These are phyloP conservation scores for Auricularia sp. DNA, from an alignment of 768 basidiomycete species.

Conservation along the genomic window DNA sequence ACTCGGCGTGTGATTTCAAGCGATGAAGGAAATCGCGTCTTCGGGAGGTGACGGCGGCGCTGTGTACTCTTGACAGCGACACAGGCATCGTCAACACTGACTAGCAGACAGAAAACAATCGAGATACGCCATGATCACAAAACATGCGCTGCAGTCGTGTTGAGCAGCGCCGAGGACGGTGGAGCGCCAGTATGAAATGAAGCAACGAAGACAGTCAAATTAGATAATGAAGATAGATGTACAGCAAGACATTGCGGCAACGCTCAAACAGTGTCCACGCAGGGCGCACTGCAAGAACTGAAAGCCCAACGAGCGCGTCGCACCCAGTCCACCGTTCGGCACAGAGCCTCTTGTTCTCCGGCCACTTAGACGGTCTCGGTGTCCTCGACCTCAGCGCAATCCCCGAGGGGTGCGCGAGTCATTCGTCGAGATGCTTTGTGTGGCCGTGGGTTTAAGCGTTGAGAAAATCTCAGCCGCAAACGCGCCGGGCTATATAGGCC, in stretches of 20 bases:
- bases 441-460: constrained; percentile 58
- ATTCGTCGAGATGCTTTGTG: constrained; percentile 84
- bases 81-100: too few species aligned
- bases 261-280: constrained; percentile 60
- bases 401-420: constrained; percentile 51
- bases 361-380: constrained; percentile 76
- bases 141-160: too few species aligned
- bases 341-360: constrained; percentile 48
- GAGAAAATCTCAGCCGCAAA: constrained; percentile 5
- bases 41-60: too few species aligned
- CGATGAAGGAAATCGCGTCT: too few species aligned
- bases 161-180: too few species aligned
- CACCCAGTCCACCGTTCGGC: constrained; percentile 74
- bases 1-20: too few species aligned
- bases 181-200: too few species aligned
- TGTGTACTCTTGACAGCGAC: too few species aligned
- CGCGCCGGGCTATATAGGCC: constrained; percentile 15
- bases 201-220: not conserved
- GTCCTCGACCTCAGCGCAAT: constrained; percentile 71
- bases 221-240: constrained; percentile 31
- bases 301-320: constrained; percentile 39
- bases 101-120: too few species aligned
- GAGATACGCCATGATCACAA: too few species aligned
- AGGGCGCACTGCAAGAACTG: constrained; percentile 41
- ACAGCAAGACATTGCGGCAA: constrained; percentile 88